Conservation (phyloP, 2,329 filamentous ascomycete genomes). For the Colletotrichum cereale region DNA sequence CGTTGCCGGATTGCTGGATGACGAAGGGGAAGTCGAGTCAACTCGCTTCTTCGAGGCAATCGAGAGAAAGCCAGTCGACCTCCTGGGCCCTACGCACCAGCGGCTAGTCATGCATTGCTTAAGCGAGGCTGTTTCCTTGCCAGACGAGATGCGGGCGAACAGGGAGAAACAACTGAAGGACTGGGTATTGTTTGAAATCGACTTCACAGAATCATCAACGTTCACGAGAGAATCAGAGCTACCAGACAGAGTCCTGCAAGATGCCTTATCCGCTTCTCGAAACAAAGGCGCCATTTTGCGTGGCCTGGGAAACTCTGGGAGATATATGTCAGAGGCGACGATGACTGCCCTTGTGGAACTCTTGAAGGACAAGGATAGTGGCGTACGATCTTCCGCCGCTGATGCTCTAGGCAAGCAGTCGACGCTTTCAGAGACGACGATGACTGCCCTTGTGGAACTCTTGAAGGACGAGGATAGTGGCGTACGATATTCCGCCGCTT, state of each 20-base stretch:
- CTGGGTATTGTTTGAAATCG: slow-evolving; percentile 45
- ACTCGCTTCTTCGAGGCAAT: slow-evolving; percentile 40
- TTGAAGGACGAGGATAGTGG: background rate
- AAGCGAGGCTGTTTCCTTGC: slow-evolving; percentile 45
- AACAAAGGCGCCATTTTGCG: background rate
- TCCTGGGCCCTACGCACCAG: slow-evolving; percentile 53
- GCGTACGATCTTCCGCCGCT: background rate
- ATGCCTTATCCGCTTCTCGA: slow-evolving; percentile 25
- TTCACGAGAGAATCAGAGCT: slow-evolving; percentile 40
- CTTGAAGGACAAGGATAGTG: background rate
- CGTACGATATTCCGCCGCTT: background rate
- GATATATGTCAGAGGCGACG: background rate
- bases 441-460: background rate
- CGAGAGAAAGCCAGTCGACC: slow-evolving; percentile 50
- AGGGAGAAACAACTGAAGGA: slow-evolving; percentile 39
- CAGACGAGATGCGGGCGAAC: slow-evolving; percentile 5
- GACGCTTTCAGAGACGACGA: slow-evolving; percentile 11
- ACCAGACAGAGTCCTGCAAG: slow-evolving; percentile 35
- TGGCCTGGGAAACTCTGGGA: background rate
- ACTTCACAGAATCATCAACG: slow-evolving; percentile 21
- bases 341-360: slow-evolving; percentile 2
- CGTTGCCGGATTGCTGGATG: background rate
- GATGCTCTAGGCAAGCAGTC: slow-evolving; percentile 11
- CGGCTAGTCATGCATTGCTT: slow-evolving; percentile 55
- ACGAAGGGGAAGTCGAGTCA: slow-evolving; percentile 8